phyloP scores from a whole-genome alignment of 2,329 filamentous ascomycete species.

The Colletotrichum spaethianum region DNA sequence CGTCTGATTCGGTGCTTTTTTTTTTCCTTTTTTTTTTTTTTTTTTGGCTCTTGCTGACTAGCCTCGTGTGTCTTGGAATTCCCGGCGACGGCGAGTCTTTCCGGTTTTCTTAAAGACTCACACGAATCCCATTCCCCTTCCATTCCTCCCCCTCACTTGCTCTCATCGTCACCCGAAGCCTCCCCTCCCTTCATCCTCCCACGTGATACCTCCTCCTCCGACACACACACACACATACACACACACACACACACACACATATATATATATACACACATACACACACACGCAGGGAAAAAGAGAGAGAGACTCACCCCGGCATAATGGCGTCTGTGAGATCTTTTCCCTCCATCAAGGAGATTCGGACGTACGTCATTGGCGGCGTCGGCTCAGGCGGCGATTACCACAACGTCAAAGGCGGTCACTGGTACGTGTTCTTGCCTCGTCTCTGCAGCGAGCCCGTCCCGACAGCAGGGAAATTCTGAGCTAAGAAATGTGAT shows the following conservation, averaged over 20 bases:
- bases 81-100: not conserved
- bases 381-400: constrained; percentile 76
- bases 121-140: constrained; percentile 18
- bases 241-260: not conserved
- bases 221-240: not conserved
- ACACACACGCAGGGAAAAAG: not conserved
- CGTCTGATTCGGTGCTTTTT: constrained; percentile 19
- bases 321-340: constrained; percentile 65
- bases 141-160: not conserved
- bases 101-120: constrained; percentile 28
- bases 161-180: not conserved
- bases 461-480: not conserved
- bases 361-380: constrained; percentile 80
- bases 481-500: constrained; percentile 47
- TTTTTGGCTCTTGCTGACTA: constrained; percentile 15
- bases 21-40: too few species aligned
- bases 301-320: not conserved
- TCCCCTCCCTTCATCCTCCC: constrained; percentile 38
- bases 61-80: constrained; percentile 28
- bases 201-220: constrained; percentile 31
- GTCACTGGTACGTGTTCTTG: constrained; percentile 70
- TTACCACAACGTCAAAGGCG: constrained; percentile 91
- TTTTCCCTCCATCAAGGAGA: constrained; percentile 83
- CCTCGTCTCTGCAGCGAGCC: not conserved
- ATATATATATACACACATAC: not conserved